These are phyloP conservation scores for Mucor mucedo DNA, from an alignment of 371 early-diverging fungal genomes.

Conservation along the genomic window DNA sequence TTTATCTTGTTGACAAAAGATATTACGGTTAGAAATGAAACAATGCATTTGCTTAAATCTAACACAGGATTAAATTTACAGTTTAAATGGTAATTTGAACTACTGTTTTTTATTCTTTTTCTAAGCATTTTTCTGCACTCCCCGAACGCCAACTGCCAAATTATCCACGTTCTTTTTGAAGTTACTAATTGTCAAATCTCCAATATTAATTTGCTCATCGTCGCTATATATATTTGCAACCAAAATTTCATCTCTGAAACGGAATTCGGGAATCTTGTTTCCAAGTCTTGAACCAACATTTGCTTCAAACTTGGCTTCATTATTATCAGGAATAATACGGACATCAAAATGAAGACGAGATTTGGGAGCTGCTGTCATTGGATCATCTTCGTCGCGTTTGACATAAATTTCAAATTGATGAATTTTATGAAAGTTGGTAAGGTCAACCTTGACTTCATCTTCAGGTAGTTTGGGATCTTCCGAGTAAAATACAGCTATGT, in stretches of 20 bases:
- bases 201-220: background rate
- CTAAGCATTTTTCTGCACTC: too few species aligned
- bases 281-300: constrained; percentile 1
- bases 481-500: constrained; percentile 3
- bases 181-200: background rate
- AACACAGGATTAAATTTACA: too few species aligned
- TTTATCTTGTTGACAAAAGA: too few species aligned
- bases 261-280: constrained; percentile 13
- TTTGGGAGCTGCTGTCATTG: background rate
- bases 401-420: constrained; percentile 22
- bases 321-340: constrained; percentile 10
- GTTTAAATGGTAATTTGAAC: too few species aligned
- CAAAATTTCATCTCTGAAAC: constrained; percentile 19
- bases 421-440: constrained; percentile 8
- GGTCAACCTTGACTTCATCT: background rate
- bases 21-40: too few species aligned
- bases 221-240: constrained; percentile 11
- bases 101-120: too few species aligned
- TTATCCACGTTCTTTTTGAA: too few species aligned
- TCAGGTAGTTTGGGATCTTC: background rate
- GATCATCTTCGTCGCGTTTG: constrained; percentile 5
- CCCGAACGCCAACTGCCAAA: too few species aligned
- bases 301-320: constrained; percentile 16
- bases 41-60: too few species aligned
- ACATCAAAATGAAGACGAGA: constrained; percentile 8